A percentile compares a stretch with the other conserved stretches of the same genome.
Conservation (phyloP, 2,329 filamentous ascomycete species). For the Diaporthe caulivora region DNA sequence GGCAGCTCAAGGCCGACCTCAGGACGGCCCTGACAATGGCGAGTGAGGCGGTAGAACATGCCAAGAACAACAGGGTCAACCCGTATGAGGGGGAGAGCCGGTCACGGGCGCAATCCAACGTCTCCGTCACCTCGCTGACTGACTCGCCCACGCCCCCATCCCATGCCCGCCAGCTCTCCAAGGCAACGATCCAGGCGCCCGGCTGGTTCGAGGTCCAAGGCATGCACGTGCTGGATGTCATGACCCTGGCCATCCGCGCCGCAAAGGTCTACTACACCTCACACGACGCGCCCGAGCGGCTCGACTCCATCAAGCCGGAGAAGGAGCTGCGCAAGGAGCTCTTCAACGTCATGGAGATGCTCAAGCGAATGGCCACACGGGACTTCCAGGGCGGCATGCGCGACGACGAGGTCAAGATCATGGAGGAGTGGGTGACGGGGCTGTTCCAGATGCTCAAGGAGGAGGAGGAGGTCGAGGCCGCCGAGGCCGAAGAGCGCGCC, state of each 20-base stretch:
- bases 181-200: conserved; percentile 56
- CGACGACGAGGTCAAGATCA: conserved; percentile 80
- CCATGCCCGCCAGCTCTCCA: conserved; percentile 39
- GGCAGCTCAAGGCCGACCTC: conserved; percentile 76
- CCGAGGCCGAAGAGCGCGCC: conserved; percentile 77
- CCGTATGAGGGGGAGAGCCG: conserved; percentile 46
- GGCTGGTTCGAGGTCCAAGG: conserved; percentile 91
- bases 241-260: conserved; percentile 94
- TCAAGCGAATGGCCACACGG: conserved; percentile 91
- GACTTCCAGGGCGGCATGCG: conserved; percentile 88
- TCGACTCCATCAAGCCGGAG: conserved; percentile 90
- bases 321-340: conserved; percentile 87
- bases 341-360: conserved; percentile 86
- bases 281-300: conserved; percentile 86
- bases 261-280: conserved; percentile 97
- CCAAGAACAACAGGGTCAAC: conserved; percentile 48
- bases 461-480: conserved; percentile 82
- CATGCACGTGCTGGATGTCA: conserved; percentile 90
- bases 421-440: conserved; percentile 82
- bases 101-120: conserved; percentile 39
- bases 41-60: conserved; percentile 74
- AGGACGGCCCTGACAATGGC: conserved; percentile 80
- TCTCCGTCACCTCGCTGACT: conserved; percentile 37
- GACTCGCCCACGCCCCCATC: conserved; percentile 40
- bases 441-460: conserved; percentile 81